Conservation (phyloP, 441 rosid species). For the Bocquillonia castaneifolia region DNA sequence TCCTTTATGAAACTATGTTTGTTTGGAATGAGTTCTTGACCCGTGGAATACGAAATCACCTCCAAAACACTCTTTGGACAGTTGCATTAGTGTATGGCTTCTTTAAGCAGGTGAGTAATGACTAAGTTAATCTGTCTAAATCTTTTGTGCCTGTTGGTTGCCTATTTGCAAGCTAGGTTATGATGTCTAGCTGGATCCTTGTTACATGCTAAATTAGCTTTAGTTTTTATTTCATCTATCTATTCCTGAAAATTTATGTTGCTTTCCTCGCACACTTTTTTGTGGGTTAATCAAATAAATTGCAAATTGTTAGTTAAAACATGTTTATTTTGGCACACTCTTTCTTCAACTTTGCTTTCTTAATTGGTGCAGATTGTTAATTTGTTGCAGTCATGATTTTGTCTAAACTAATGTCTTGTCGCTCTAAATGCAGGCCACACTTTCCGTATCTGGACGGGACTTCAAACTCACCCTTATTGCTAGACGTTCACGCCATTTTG, state of each 20-base stretch:
- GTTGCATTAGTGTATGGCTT: conserved; percentile 94
- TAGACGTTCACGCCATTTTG: conserved; percentile 96
- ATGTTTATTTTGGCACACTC: neutral
- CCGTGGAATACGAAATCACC: conserved; percentile 78
- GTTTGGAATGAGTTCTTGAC: conserved; percentile 99
- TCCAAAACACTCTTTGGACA: conserved; percentile 87
- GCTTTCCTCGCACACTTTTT: neutral
- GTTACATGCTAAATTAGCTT: neutral
- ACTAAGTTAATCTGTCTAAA: conserved; percentile 4
- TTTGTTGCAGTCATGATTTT: neutral
- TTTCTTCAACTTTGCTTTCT: neutral
- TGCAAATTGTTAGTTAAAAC: neutral
- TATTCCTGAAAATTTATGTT: neutral
- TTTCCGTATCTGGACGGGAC: conserved; percentile 65
- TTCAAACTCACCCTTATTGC: conserved; percentile 86
- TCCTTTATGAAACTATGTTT: conserved; percentile 86
- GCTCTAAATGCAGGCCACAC: conserved; percentile 46
- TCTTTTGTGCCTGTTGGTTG: neutral
- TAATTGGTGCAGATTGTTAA: neutral
- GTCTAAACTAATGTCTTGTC: conserved; percentile 15
- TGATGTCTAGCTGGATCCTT: neutral
- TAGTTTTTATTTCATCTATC: conserved; percentile 2
- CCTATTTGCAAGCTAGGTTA: conserved; percentile 2
- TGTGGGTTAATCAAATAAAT: neutral
- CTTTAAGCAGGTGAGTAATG: conserved; percentile 76